These are phyloP conservation scores for Scleroderma bovista DNA, from an alignment of 768 basidiomycete species.

Conservation along the genomic window DNA sequence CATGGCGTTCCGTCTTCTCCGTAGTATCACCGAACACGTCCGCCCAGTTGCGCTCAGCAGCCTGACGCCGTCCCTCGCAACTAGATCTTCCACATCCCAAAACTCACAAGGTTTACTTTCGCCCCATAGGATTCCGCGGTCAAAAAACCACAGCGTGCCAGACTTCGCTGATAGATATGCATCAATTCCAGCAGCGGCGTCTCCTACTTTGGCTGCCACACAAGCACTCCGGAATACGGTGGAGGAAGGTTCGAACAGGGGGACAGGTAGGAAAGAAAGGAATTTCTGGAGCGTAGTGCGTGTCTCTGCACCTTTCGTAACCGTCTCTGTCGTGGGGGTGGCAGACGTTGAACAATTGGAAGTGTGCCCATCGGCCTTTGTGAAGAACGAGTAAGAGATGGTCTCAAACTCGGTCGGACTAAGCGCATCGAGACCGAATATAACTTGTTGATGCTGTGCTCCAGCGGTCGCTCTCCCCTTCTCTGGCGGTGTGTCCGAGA, in stretches of 20 bases:
- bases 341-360: slow-evolving; percentile 14
- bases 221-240: slow-evolving; percentile 54
- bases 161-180: slow-evolving; percentile 69
- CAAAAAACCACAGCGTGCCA: slow-evolving; percentile 69
- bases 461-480: slow-evolving; percentile 34
- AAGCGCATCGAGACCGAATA: slow-evolving; percentile 66
- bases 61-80: slow-evolving; percentile 45
- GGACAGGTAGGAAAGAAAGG: slow-evolving; percentile 42
- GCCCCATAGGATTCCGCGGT: slow-evolving; percentile 64
- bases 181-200: slow-evolving; percentile 56
- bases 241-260: slow-evolving; percentile 43
- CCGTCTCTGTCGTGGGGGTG: slow-evolving; percentile 19
- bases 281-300: slow-evolving; percentile 46
- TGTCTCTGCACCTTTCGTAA: slow-evolving; percentile 50
- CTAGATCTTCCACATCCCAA: slow-evolving; percentile 59
- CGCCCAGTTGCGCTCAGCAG: slow-evolving; percentile 61
- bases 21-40: slow-evolving; percentile 58
- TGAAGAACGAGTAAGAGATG: slow-evolving; percentile 22
- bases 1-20: slow-evolving; percentile 24
- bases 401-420: slow-evolving; percentile 42
- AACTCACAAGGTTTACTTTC: slow-evolving; percentile 76
- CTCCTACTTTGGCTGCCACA: slow-evolving; percentile 26
- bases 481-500: slow-evolving; percentile 44
- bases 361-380: slow-evolving; percentile 13
- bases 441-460: slow-evolving; percentile 46